phyloP scores from a whole-genome alignment of 2,329 filamentous ascomycete genomes.

The Fusarium mangiferae region DNA sequence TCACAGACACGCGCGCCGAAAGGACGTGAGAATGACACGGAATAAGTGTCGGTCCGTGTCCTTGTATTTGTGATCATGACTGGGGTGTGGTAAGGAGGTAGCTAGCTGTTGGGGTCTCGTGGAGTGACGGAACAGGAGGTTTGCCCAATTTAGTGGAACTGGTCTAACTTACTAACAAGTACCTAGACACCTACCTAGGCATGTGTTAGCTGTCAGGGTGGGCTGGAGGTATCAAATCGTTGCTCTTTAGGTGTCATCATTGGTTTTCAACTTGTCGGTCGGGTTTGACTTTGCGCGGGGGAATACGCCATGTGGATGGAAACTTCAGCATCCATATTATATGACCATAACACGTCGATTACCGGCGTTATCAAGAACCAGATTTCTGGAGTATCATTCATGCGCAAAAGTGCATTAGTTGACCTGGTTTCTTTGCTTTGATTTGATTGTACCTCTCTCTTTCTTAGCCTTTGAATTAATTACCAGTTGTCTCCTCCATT shows the following conservation, averaged over 20 bases:
- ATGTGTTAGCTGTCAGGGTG: slow-evolving; percentile 15
- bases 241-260: slow-evolving; percentile 19
- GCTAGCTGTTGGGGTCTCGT: slow-evolving; percentile 2
- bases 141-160: slow-evolving; percentile 26
- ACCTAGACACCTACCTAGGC: neutral
- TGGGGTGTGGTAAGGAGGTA: neutral
- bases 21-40: slow-evolving; percentile 10
- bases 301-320: neutral
- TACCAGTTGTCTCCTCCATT: neutral
- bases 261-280: neutral
- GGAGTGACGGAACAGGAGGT: slow-evolving; percentile 12
- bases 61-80: neutral
- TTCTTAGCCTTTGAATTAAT: neutral
- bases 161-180: neutral
- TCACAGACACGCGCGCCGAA: slow-evolving; percentile 11
- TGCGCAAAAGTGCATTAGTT: neutral
- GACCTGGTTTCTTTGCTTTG: neutral
- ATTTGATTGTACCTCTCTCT: neutral
- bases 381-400: neutral
- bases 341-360: neutral
- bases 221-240: slow-evolving; percentile 18
- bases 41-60: slow-evolving; percentile 16
- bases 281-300: neutral
- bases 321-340: neutral
- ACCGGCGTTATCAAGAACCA: neutral